These are phyloP conservation scores for Beauveria sp. DNA, from an alignment of 2,329 filamentous ascomycete genomes.

Conservation along the genomic window DNA sequence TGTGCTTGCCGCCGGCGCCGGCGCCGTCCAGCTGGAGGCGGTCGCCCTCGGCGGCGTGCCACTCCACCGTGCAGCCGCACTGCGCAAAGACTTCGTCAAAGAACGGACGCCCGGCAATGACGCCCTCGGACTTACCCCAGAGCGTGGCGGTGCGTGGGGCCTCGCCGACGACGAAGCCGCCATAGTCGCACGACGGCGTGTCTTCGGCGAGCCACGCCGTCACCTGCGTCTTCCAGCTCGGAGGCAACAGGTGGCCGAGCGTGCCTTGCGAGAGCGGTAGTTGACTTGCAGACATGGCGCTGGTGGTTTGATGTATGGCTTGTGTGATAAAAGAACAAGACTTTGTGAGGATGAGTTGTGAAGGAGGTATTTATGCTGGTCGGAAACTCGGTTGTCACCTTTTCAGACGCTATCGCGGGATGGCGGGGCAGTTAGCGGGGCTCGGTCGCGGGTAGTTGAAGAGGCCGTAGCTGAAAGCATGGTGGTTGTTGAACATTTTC, in stretches of 20 bases:
- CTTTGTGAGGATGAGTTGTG: too few species aligned
- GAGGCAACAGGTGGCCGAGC: constrained; percentile 66
- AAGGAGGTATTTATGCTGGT: too few species aligned
- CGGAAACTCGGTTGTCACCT: too few species aligned
- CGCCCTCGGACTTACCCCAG: constrained; percentile 63
- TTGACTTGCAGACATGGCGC: not conserved
- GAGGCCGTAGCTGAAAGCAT: not conserved
- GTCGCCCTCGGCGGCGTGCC: constrained; percentile 73
- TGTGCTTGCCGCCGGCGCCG: constrained; percentile 42
- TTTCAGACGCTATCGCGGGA: too few species aligned
- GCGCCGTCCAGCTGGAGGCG: constrained; percentile 46
- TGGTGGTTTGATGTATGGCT: too few species aligned
- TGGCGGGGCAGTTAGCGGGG: too few species aligned
- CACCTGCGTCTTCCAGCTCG: constrained; percentile 75
- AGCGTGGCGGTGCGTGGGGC: constrained; percentile 55
- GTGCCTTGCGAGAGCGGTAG: constrained; percentile 29
- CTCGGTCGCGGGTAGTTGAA: too few species aligned
- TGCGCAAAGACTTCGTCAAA: constrained; percentile 90
- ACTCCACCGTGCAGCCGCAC: constrained; percentile 84
- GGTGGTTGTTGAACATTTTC: not conserved
- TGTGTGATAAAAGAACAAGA: too few species aligned
- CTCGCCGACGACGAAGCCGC: constrained; percentile 89
- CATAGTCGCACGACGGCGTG: constrained; percentile 93
- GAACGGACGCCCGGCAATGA: constrained; percentile 89
- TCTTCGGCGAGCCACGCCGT: constrained; percentile 89